Base-by-base conservation (phyloP, 2,329 filamentous ascomycete genomes). In the Pezicula radicicola region DNA sequence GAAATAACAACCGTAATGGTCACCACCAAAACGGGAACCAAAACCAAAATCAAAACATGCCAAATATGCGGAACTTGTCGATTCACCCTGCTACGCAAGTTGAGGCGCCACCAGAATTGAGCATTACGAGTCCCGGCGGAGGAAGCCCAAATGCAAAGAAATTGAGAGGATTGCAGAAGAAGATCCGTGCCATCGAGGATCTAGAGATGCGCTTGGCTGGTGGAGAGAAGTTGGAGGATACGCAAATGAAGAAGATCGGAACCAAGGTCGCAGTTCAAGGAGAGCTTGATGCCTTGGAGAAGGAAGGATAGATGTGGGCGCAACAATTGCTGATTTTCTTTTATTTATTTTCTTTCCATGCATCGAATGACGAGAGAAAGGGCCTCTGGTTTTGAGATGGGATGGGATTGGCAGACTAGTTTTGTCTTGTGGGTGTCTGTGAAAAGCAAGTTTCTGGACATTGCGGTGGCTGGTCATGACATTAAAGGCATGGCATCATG, bases 161-260 rank as follows among this genome's bases (percentile, higher is more conserved):
- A 78, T 83, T 97, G 56, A 81, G 94, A 51, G 90, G 90, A 54
- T 79, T 99, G 56, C 80, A 96, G 69, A 99, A 99, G 83, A 99
- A 99, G 81, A 88, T 99, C 56, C 85, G 94, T 18, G 94, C 94
- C 10, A 99, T 99, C 66, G 94, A 99, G 68, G 94, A 99, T 69
- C 76, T 99, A 55, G 96, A 97, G 78, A 97, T 97, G 92, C 85
- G 94, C 51, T 85, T 92, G 60, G 94, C 93, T 3, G 87, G 88
- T 33, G 93, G 93, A 5, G 94, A 99, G 79, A 97, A 97, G 79
- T 76, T 99, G 55, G 94, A 99, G 75, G 93, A 97, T 66, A 99
- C 94, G 30, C 94, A 99, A 75, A 85, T 99, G 72, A 95, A 96
- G 80, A 99, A 99, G 81, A 99, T 99, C 63, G 82, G 84, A 51